Evolutionary conservation across 495 filamentous ascomycete genomes (phyloP), one percentile per base, ranked within the genome.

Genomic region (Penicilliopsis zonata): DNA sequence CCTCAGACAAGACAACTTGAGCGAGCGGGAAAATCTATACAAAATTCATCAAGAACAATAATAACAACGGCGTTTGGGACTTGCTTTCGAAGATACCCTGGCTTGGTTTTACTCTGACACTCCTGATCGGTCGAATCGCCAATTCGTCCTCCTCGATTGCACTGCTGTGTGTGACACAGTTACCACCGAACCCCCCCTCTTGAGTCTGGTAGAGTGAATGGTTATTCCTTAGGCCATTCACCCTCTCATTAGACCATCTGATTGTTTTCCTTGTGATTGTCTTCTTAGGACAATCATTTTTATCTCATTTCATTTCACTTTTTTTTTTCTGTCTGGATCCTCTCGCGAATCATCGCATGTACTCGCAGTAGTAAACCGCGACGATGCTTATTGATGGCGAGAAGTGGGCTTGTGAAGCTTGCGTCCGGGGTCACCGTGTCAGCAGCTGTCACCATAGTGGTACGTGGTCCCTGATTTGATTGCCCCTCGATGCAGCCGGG

Each of bases 321-420:
- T 36, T 39, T 44, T 30, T 50, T 17, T 42, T 35, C 12, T 20
- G 13, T 21, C 46, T 43, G n/a, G n/a, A n/a, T n/a, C n/a, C 41
- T 31, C 40, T 47, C 51, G 59, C 52, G 54, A 53, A 47, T 59
- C 53, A 51, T 65, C 63, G 56, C 60, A 66, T 63, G 53, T 57
- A 43, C 55, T 36, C 48, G 34, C 42, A 44, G 39, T 50, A 64
- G 56, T 59, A 62, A n/a, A 53, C 52, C 53, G 42, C 46, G 47
- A 49, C 52, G 43, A 88, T 88, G 82, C 64, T 88, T 54, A 85
- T 86, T 54, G 72, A 85, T 61, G 82, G 82, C 56, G 82, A 88
- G 67, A 88, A 88, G 66, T 88, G 70, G 61, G 80, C 80, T 55
- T 93, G 85, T 66, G 85, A 93, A 67, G 85, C 85, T 67, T 93